A percentile compares a stretch with the other conserved stretches of the same genome.
Evolutionary conservation across 2,329 filamentous ascomycete genomes (phyloP).

Genomic region (Fusarium humuli): DNA sequence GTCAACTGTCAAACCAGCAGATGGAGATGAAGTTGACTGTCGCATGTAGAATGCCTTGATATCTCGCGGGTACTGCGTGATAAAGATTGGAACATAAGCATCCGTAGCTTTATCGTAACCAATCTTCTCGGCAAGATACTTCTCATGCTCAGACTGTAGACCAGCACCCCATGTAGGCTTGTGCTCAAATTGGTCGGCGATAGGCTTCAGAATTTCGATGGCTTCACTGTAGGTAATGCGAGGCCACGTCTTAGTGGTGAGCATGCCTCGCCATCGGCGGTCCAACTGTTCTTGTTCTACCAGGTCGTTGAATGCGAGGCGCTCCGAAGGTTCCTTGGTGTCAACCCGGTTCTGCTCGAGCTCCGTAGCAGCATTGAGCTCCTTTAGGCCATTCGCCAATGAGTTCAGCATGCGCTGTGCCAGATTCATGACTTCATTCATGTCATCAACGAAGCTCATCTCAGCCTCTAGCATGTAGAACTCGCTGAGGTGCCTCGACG

Average conservation of each 20-base stretch:
- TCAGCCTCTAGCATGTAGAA: constrained; percentile 99
- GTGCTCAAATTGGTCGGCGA: constrained; percentile 73
- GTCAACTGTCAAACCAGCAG: constrained; percentile 72
- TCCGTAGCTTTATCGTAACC: constrained; percentile 62
- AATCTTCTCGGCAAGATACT: constrained; percentile 78
- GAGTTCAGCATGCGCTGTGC: constrained; percentile 80
- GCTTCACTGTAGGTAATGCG: constrained; percentile 86
- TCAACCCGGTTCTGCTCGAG: constrained; percentile 54
- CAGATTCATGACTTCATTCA: constrained; percentile 80
- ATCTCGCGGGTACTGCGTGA: constrained; percentile 89
- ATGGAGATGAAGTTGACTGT: constrained; percentile 49
- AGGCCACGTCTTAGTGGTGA: constrained; percentile 70
- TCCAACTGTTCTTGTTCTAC: constrained; percentile 62
- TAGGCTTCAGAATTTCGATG: constrained; percentile 73
- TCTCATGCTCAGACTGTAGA: constrained; percentile 93
- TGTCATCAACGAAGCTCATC: constrained; percentile 78
- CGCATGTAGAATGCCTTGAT: constrained; percentile 89
- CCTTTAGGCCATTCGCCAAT: constrained; percentile 55
- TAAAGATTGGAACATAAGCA: constrained; percentile 78
- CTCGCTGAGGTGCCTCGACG: constrained; percentile 91
- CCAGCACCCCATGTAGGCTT: constrained; percentile 77
- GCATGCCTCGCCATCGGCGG: constrained; percentile 78
- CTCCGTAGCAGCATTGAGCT: constrained; percentile 59
- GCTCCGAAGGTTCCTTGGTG: constrained; percentile 55
- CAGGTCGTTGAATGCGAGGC: constrained; percentile 58